Evolutionary conservation across 345 rosid species (phyloP).

Genomic region (Corchorus capsularis): DNA sequence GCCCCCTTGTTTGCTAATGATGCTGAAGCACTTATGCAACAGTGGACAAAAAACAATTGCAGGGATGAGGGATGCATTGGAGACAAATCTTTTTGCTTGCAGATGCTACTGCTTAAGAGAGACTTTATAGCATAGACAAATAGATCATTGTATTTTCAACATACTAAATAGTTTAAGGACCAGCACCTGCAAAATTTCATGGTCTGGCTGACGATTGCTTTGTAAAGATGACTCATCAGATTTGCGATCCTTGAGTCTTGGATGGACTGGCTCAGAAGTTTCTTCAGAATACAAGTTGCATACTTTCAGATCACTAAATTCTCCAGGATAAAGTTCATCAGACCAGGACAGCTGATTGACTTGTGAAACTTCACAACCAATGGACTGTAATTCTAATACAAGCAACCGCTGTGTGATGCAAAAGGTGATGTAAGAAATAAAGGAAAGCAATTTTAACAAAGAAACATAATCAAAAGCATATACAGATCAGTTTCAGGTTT

Average conservation of each 20-base stretch:
- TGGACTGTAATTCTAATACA: constrained; percentile 49
- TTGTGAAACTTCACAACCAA: constrained; percentile 49
- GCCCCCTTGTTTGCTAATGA: not conserved
- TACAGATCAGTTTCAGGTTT: not conserved
- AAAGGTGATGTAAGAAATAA: constrained; percentile 23
- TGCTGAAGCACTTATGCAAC: not conserved
- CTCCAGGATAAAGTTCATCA: constrained; percentile 74
- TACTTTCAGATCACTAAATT: constrained; percentile 55
- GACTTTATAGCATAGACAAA: not conserved
- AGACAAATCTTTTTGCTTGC: not conserved
- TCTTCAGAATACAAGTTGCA: constrained; percentile 57
- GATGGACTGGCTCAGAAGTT: constrained; percentile 44
- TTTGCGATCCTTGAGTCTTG: constrained; percentile 44
- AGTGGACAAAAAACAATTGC: not conserved
- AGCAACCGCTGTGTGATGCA: constrained; percentile 54
- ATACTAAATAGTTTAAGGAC: not conserved
- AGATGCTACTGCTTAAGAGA: not conserved
- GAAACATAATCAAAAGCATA: not conserved
- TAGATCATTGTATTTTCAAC: not conserved
- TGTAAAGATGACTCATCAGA: constrained; percentile 34
- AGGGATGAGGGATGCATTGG: no score
- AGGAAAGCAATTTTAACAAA: not conserved
- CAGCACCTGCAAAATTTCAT: constrained; percentile 64
- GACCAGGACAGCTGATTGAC: constrained; percentile 49
- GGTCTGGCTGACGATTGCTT: constrained; percentile 40